These are phyloP conservation scores for Eimeria maxima DNA, from an alignment of 169 alveolate genomes.

Conservation along the genomic window DNA sequence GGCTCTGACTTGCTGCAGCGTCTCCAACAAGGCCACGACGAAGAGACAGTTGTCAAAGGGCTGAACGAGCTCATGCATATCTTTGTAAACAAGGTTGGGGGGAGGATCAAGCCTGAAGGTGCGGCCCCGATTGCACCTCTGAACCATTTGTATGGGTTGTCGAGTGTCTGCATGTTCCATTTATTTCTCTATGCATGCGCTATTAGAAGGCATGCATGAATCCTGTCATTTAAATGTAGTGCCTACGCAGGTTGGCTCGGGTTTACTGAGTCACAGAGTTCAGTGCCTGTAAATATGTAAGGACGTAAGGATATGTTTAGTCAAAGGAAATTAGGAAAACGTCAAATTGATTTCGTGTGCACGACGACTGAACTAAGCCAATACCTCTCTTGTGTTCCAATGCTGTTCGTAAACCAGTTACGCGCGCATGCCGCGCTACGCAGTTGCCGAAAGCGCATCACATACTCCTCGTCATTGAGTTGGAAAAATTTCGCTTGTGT, in stretches of 20 bases:
- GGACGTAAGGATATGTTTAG: neutral
- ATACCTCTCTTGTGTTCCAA: neutral
- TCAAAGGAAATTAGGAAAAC: neutral
- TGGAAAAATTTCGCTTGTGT: neutral
- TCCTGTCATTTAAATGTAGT: neutral
- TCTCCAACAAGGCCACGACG: slow-evolving; percentile 54
- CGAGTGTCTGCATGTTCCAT: neutral
- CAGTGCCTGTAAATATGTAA: neutral
- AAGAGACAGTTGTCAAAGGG: slow-evolving; percentile 49
- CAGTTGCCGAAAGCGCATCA: neutral
- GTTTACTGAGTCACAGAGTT: neutral
- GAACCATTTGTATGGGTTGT: neutral
- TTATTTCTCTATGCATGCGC: neutral
- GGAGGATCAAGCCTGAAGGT: slow-evolving; percentile 59
- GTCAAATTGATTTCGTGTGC: neutral
- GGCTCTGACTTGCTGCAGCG: slow-evolving; percentile 67
- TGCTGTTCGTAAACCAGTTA: neutral
- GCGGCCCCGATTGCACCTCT: neutral
- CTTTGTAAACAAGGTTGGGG: slow-evolving; percentile 57
- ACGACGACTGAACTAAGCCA: neutral
- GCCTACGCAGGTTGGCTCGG: neutral
- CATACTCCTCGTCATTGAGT: neutral
- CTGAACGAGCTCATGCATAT: slow-evolving; percentile 60
- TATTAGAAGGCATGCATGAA: neutral
- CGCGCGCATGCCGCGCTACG: neutral